Conservation (phyloP, 805 yeast species). For the Candida caryicola region DNA sequence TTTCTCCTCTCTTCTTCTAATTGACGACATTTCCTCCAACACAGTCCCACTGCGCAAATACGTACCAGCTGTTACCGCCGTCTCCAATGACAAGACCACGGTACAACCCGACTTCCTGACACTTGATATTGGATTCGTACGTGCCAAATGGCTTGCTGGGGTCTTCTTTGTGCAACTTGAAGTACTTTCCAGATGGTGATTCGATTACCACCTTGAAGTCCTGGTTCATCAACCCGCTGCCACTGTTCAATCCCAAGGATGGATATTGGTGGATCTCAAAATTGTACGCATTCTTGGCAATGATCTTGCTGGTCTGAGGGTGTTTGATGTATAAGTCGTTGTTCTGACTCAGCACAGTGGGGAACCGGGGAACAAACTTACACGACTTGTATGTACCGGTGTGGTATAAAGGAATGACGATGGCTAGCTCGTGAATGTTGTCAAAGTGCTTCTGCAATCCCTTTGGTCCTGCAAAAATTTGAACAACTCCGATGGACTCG, state of each 20-base stretch:
- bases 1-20: not conserved
- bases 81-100: conserved; percentile 78
- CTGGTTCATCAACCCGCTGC: conserved; percentile 31
- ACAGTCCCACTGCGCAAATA: conserved; percentile 89
- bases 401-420: conserved; percentile 75
- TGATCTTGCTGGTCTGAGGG: conserved; percentile 73
- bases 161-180: conserved; percentile 53
- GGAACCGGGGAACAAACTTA: conserved; percentile 68
- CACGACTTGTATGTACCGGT: conserved; percentile 59
- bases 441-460: conserved; percentile 57
- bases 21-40: conserved; percentile 17
- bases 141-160: conserved; percentile 47
- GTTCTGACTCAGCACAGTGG: conserved; percentile 63
- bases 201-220: conserved; percentile 67
- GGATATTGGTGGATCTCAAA: conserved; percentile 67
- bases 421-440: conserved; percentile 63
- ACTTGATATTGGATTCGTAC: conserved; percentile 58
- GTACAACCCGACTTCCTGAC: conserved; percentile 79
- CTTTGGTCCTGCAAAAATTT: conserved; percentile 67
- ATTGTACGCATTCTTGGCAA: conserved; percentile 55
- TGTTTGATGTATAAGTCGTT: conserved; percentile 79
- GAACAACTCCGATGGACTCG: conserved; percentile 67
- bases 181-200: conserved; percentile 80
- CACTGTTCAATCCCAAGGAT: conserved; percentile 44
- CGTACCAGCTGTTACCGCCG: conserved; percentile 76